Conservation (phyloP, 345 rosid species). For the Orychophragmus violaceus region DNA sequence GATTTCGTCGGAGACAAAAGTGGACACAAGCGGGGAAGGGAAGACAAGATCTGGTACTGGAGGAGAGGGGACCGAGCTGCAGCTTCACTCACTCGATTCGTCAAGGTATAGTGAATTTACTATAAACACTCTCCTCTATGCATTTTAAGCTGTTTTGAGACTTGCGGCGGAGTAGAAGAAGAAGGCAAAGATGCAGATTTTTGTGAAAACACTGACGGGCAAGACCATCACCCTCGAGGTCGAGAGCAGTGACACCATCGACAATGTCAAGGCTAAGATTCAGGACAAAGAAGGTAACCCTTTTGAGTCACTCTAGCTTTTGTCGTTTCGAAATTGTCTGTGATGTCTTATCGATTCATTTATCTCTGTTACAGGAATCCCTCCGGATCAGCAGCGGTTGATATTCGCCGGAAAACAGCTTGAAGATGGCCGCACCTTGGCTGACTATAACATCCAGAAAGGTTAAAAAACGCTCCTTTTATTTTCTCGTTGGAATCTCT, state of each 20-base stretch:
- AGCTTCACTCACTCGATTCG: too few relatives aligned
- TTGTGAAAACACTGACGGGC: constrained; percentile 85
- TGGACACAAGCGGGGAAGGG: too few relatives aligned
- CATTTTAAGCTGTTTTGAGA: accelerated
- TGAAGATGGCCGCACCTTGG: constrained; percentile 30
- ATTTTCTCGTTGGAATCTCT: background rate
- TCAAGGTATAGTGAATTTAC: too few relatives aligned
- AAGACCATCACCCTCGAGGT: constrained; percentile 95
- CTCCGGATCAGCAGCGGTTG: constrained; percentile 33
- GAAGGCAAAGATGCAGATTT: constrained; percentile 63
- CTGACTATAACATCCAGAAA: constrained; percentile 32
- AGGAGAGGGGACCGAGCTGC: too few relatives aligned
- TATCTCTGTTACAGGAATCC: constrained; percentile 40
- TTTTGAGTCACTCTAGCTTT: background rate
- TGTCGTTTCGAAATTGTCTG: background rate
- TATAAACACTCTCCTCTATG: background rate
- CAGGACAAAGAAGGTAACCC: constrained; percentile 78
- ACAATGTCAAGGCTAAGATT: constrained; percentile 85
- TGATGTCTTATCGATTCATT: background rate
- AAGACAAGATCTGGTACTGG: too few relatives aligned
- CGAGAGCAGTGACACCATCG: constrained; percentile 82
- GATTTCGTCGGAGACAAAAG: too few relatives aligned
- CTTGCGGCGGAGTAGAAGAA: background rate
- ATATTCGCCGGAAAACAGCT: constrained; percentile 33
- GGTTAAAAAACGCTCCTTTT: background rate